These are phyloP conservation scores for Lavandula angustifolia DNA, from an alignment of 257 asterid species.

Conservation along the genomic window DNA sequence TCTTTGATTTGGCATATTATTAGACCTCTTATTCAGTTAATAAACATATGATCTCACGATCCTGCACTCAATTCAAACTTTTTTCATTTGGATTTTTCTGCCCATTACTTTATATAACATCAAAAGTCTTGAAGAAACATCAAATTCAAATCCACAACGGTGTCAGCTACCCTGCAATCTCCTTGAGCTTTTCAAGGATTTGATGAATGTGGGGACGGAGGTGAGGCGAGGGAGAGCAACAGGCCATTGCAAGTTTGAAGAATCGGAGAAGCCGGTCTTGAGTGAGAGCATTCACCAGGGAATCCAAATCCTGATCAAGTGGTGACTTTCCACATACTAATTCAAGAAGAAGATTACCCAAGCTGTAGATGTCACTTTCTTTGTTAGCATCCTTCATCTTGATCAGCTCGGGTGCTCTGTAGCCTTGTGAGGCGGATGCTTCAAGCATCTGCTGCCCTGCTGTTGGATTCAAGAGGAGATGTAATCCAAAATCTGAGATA, in stretches of 20 bases:
- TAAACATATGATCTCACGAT: too few relatives aligned
- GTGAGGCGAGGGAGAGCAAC: constrained; percentile 72
- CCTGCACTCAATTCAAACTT: too few relatives aligned
- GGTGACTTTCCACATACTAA: constrained; percentile 65
- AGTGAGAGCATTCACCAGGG: not conserved
- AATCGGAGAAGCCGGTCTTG: constrained; percentile 51
- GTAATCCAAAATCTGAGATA: constrained; percentile 75
- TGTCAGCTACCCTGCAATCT: constrained; percentile 45
- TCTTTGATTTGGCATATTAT: too few relatives aligned
- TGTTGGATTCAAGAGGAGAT: constrained; percentile 65
- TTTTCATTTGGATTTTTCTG: not conserved
- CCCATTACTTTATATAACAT: not conserved
- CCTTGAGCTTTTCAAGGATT: constrained; percentile 64
- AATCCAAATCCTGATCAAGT: constrained; percentile 51
- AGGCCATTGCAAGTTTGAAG: constrained; percentile 75
- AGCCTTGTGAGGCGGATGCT: constrained; percentile 66
- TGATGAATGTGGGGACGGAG: constrained; percentile 60
- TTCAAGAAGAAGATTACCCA: constrained; percentile 71
- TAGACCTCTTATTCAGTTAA: too few relatives aligned
- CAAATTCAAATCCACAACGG: not conserved
- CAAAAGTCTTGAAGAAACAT: not conserved
- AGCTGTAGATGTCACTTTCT: constrained; percentile 66
- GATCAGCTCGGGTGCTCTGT: constrained; percentile 73
- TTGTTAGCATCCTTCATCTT: constrained; percentile 66
- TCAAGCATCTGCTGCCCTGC: constrained; percentile 78